Percentiles rank a stretch among this genome's conserved stretches.
Evolutionary conservation across 257 asterid species (phyloP).

Genomic region (Pogostemon cablin): DNA sequence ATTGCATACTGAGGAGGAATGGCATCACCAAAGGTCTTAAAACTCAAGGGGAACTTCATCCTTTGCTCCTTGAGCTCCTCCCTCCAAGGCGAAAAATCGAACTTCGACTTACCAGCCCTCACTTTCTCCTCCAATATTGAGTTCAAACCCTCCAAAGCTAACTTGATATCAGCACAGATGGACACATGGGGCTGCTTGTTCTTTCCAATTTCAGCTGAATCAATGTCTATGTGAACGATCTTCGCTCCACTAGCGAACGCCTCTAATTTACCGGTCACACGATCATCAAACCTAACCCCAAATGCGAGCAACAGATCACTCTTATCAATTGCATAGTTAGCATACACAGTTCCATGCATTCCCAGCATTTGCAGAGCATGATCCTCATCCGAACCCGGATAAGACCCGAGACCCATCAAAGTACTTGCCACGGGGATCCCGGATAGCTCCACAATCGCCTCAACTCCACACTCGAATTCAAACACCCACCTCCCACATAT

Average conservation of each 20-base stretch:
- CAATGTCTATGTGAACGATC: slow-evolving; percentile 86
- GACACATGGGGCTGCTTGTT: slow-evolving; percentile 82
- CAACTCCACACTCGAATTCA: slow-evolving; percentile 70
- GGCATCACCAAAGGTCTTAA: slow-evolving; percentile 60
- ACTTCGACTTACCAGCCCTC: slow-evolving; percentile 25
- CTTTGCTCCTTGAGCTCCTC: slow-evolving; percentile 64
- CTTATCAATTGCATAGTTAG: slow-evolving; percentile 72
- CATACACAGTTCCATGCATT: slow-evolving; percentile 91
- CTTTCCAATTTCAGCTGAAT: slow-evolving; percentile 82
- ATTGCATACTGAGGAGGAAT: slow-evolving; percentile 87
- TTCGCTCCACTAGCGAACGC: slow-evolving; percentile 84
- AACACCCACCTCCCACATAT: slow-evolving; percentile 89
- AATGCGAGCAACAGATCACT: slow-evolving; percentile 79
- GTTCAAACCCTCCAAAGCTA: slow-evolving; percentile 61
- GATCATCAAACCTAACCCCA: slow-evolving; percentile 87
- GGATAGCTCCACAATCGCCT: slow-evolving; percentile 59
- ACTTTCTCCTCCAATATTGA: slow-evolving; percentile 45
- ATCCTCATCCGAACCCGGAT: slow-evolving; percentile 66
- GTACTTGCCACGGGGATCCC: slow-evolving; percentile 87
- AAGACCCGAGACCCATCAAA: slow-evolving; percentile 75
- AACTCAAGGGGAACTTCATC: slow-evolving; percentile 53
- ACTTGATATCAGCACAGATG: slow-evolving; percentile 64
- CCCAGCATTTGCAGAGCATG: slow-evolving; percentile 75
- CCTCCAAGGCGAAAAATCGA: slow-evolving; percentile 71
- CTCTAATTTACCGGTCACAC: slow-evolving; percentile 84